A percentile compares a stretch with the other conserved stretches of the same genome.
Evolutionary conservation across 1,139 yeast species (phyloP).

Genomic region (Kazachstania sp.): DNA sequence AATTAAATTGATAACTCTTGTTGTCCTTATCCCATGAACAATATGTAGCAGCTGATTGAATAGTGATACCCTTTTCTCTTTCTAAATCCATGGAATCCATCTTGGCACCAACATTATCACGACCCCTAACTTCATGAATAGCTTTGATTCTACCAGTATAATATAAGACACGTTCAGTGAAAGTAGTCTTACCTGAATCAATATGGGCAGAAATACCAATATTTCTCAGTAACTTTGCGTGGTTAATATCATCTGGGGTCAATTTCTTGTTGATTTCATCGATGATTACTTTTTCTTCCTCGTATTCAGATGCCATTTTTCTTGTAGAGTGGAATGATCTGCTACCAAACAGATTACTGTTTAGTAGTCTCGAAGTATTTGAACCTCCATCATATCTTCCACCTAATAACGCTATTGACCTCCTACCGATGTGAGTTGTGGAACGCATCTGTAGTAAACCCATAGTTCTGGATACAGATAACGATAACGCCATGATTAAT

Average conservation of each 20-base stretch:
- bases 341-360: background rate
- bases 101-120: constrained; percentile 97
- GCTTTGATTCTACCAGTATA: constrained; percentile 97
- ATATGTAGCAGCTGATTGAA: constrained; percentile 97
- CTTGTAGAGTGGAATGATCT: constrained; percentile 23
- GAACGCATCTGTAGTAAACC: background rate
- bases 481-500: background rate
- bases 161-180: constrained; percentile 91
- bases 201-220: constrained; percentile 98
- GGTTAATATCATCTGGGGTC: constrained; percentile 48
- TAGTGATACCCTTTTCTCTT: constrained; percentile 95
- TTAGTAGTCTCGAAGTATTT: background rate
- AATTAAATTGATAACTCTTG: constrained; percentile 71
- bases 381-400: too few species aligned
- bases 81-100: constrained; percentile 98
- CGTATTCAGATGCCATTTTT: constrained; percentile 37
- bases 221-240: constrained; percentile 64
- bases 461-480: background rate
- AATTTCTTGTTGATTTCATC: constrained; percentile 50
- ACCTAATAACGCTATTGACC: background rate
- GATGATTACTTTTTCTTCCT: constrained; percentile 60
- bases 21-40: constrained; percentile 86
- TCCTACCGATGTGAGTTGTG: background rate
- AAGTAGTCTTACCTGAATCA: constrained; percentile 94
- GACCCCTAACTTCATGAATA: constrained; percentile 96